These are phyloP conservation scores for Suhomyces pyralidae DNA, from an alignment of 805 yeast genomes.

Conservation along the genomic window DNA sequence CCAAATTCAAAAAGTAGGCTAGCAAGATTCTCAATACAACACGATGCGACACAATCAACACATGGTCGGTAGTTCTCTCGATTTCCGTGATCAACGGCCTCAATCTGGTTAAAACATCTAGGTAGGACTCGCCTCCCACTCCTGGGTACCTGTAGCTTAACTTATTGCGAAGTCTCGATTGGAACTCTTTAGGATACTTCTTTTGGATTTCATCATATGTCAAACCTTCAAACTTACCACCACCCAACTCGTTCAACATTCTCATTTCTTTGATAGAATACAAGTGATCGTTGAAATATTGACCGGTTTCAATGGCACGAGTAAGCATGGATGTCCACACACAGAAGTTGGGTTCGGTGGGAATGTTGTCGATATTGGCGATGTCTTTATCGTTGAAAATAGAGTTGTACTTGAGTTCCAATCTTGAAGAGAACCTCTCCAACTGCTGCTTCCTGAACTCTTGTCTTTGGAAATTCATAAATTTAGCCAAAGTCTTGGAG, in stretches of 20 bases:
- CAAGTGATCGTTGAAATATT: slow-evolving; percentile 66
- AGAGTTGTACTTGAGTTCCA: slow-evolving; percentile 41
- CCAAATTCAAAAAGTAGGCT: slow-evolving; percentile 85
- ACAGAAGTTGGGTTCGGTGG: slow-evolving; percentile 70
- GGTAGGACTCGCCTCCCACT: slow-evolving; percentile 92
- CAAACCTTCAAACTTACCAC: slow-evolving; percentile 90
- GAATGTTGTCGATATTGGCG: slow-evolving; percentile 26
- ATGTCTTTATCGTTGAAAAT: slow-evolving; percentile 24
- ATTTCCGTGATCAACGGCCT: slow-evolving; percentile 89
- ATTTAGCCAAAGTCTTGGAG: slow-evolving; percentile 67
- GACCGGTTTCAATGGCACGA: slow-evolving; percentile 76
- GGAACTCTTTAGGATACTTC: slow-evolving; percentile 73
- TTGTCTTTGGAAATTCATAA: slow-evolving; percentile 66
- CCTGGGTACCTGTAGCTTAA: slow-evolving; percentile 92
- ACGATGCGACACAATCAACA: slow-evolving; percentile 79
- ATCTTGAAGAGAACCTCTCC: slow-evolving; percentile 47
- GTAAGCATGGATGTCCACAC: slow-evolving; percentile 91
- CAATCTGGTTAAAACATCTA: slow-evolving; percentile 88
- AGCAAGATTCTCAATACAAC: slow-evolving; percentile 85
- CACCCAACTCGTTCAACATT: slow-evolving; percentile 90
- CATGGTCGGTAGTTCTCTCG: slow-evolving; percentile 86
- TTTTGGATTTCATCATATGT: slow-evolving; percentile 83
- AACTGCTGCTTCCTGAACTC: slow-evolving; percentile 66
- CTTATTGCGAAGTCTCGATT: slow-evolving; percentile 71
- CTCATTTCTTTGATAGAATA: slow-evolving; percentile 85